A percentile compares a stretch with the other conserved stretches of the same genome.
phyloP scores from a whole-genome alignment of 2,329 filamentous ascomycete species.

The Ceratocystis huliohia region DNA sequence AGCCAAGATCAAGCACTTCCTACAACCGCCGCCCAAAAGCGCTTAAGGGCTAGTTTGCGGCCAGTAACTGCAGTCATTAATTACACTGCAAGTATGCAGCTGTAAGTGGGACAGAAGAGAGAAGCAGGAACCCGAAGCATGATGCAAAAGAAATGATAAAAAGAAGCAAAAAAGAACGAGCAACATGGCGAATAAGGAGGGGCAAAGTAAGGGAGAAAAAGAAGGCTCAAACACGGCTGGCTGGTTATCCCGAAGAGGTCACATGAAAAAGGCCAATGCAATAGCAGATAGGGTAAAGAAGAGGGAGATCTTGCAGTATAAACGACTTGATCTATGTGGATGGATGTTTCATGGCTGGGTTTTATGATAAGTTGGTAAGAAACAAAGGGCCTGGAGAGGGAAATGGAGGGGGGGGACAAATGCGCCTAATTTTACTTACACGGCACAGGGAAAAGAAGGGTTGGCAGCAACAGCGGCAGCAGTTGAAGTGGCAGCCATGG shows the following conservation, averaged over 20 bases:
- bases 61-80: not conserved
- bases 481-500: slow-evolving; percentile 19
- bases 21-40: not conserved
- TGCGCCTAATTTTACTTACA: slow-evolving; percentile 36
- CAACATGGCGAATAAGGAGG: not conserved
- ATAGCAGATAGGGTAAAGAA: not conserved
- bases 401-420: not conserved
- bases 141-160: not conserved
- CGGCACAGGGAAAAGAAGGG: slow-evolving; percentile 46
- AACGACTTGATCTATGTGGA: not conserved
- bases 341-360: not conserved
- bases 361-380: not conserved
- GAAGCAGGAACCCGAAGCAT: not conserved
- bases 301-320: not conserved
- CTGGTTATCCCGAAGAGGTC: not conserved
- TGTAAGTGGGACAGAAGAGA: not conserved
- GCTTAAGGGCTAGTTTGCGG: not conserved
- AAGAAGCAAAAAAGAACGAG: not conserved
- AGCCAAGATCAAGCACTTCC: not conserved
- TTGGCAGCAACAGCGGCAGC: slow-evolving; percentile 28
- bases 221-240: not conserved
- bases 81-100: not conserved
- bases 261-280: not conserved
- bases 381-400: slow-evolving; percentile 22
- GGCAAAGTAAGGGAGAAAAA: not conserved